A percentile compares a stretch with the other conserved stretches of the same genome.
phyloP scores from a whole-genome alignment of 805 yeast genomes.

The Nakazawaea ishiwadae region DNA sequence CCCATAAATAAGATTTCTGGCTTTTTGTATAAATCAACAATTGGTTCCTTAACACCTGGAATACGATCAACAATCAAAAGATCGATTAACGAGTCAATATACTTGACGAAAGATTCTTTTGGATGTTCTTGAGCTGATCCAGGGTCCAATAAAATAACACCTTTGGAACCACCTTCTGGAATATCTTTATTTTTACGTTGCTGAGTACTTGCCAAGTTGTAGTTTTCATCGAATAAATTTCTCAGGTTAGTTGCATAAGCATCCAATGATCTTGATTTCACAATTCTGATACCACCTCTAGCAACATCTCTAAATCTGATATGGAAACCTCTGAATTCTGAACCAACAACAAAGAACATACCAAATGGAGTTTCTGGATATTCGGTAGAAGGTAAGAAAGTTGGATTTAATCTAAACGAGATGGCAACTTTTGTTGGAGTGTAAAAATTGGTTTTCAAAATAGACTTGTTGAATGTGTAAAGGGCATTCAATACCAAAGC shows the following conservation, averaged over 20 bases:
- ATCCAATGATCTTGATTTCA: slow-evolving; percentile 79
- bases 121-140: slow-evolving; percentile 76
- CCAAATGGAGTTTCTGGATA: slow-evolving; percentile 94
- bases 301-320: slow-evolving; percentile 96
- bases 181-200: slow-evolving; percentile 97
- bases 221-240: slow-evolving; percentile 92
- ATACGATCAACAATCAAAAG: slow-evolving; percentile 64
- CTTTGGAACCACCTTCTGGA: slow-evolving; percentile 98
- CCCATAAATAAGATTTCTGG: slow-evolving; percentile 95
- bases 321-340: slow-evolving; percentile 96
- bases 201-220: slow-evolving; percentile 92
- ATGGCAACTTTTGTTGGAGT: slow-evolving; percentile 92
- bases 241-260: slow-evolving; percentile 82
- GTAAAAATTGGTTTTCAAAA: slow-evolving; percentile 91
- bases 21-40: slow-evolving; percentile 78
- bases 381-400: slow-evolving; percentile 77
- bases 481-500: slow-evolving; percentile 77
- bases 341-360: slow-evolving; percentile 92
- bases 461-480: slow-evolving; percentile 76
- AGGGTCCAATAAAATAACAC: slow-evolving; percentile 79
- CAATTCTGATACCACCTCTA: slow-evolving; percentile 97
- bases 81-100: slow-evolving; percentile 87
- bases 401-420: slow-evolving; percentile 85
- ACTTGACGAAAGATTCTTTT: slow-evolving; percentile 83
- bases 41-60: slow-evolving; percentile 75